These are phyloP conservation scores for Mycothermus thermophilus DNA, from an alignment of 495 filamentous ascomycete species.

Conservation along the genomic window DNA sequence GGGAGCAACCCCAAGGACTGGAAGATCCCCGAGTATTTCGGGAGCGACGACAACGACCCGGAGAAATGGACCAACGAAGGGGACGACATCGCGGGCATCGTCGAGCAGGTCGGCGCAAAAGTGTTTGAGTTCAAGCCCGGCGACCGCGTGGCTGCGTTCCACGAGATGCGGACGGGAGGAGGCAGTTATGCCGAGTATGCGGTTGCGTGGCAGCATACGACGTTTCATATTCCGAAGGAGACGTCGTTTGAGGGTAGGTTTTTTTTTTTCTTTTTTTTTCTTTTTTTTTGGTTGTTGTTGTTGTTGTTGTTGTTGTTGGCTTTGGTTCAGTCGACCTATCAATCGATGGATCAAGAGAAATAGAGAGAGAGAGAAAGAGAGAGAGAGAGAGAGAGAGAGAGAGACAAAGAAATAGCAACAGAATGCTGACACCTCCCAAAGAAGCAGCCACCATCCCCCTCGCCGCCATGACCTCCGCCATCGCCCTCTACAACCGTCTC, in stretches of 20 bases:
- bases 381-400: too few species aligned
- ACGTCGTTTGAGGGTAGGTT: constrained; percentile 50
- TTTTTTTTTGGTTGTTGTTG: too few species aligned
- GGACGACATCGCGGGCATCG: constrained; percentile 60
- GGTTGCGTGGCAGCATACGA: constrained; percentile 47
- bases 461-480: constrained; percentile 58
- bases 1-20: constrained; percentile 75
- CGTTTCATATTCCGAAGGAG: constrained; percentile 52
- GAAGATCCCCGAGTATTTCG: constrained; percentile 33
- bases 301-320: too few species aligned
- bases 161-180: constrained; percentile 36
- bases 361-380: too few species aligned
- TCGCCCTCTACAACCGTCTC: constrained; percentile 47
- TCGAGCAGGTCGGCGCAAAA: constrained; percentile 46
- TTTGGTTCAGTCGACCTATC: too few species aligned
- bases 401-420: too few species aligned
- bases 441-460: constrained; percentile 61
- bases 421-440: constrained; percentile 10
- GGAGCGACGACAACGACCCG: too few species aligned
- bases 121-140: constrained; percentile 50
- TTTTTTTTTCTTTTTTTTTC: too few species aligned
- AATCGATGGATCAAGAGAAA: too few species aligned
- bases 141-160: constrained; percentile 59
- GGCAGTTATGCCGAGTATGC: constrained; percentile 64
- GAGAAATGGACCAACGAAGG: constrained; percentile 40